Percentiles rank a stretch among this genome's conserved stretches.
Conservation (phyloP, 805 yeast species). For the Vanderwaltozyma yarrowii region DNA sequence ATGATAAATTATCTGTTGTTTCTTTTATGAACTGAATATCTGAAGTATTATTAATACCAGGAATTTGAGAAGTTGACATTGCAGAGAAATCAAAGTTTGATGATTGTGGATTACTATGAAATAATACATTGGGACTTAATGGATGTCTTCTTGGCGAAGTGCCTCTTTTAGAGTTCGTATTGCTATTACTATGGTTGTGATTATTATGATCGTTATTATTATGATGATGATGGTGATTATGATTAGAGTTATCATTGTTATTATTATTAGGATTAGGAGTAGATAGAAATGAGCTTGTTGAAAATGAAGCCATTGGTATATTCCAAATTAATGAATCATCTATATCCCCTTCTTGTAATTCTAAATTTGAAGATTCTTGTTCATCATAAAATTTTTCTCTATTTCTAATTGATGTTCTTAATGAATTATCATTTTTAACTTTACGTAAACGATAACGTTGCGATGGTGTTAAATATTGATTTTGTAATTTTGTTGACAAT, state of each 20-base stretch:
- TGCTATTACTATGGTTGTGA: background rate
- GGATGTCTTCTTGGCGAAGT: background rate
- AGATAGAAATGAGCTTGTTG: conserved; percentile 22
- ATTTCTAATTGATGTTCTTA: conserved; percentile 22
- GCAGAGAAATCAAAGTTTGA: conserved; percentile 8
- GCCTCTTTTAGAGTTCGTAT: background rate
- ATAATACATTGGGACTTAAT: too few species aligned
- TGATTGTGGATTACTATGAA: background rate
- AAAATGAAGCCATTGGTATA: conserved; percentile 39
- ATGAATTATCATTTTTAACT: conserved; percentile 25
- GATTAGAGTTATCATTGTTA: background rate
- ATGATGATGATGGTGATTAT: background rate
- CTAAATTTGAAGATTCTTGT: conserved; percentile 9
- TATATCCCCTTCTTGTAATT: conserved; percentile 26
- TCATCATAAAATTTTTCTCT: conserved; percentile 31
- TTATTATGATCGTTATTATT: background rate
- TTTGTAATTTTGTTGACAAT: conserved; percentile 7
- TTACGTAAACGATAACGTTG: conserved; percentile 31
- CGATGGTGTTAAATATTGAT: conserved; percentile 28
- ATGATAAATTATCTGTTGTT: conserved; percentile 32
- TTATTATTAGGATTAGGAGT: background rate
- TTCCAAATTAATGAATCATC: conserved; percentile 39
- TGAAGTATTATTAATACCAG: conserved; percentile 29
- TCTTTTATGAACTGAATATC: conserved; percentile 26
- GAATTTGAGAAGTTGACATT: conserved; percentile 41